A percentile compares a stretch with the other conserved stretches of the same genome.
Conservation (phyloP, 257 asterid species). For the Coffea canephora region DNA sequence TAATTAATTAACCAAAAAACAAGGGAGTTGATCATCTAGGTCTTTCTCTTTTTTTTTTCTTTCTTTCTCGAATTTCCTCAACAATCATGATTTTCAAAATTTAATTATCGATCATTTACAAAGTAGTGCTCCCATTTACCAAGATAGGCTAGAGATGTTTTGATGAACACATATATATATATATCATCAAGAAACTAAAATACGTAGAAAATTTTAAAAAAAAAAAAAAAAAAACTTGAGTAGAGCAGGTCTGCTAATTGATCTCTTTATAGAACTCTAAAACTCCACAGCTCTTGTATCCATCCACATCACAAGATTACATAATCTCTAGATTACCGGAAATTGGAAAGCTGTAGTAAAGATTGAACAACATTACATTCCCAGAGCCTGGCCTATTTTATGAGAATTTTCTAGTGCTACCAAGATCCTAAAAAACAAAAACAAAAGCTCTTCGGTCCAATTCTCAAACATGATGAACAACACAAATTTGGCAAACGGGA, state of each 20-base stretch:
- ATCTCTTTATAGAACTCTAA: background rate
- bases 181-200: background rate
- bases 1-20: background rate
- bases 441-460: background rate
- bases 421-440: background rate
- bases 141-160: background rate
- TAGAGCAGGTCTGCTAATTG: background rate
- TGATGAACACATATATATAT: background rate
- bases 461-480: slow-evolving; percentile 13
- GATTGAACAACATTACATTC: background rate
- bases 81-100: background rate
- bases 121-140: background rate
- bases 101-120: background rate
- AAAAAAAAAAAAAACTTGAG: background rate
- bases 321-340: background rate
- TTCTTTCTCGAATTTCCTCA: too few relatives aligned
- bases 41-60: background rate
- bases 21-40: background rate
- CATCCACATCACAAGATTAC: background rate
- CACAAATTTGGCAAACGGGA: slow-evolving; percentile 6
- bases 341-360: background rate
- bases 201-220: background rate
- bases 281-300: background rate
- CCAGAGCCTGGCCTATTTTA: background rate
- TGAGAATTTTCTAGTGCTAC: background rate